phyloP scores from a whole-genome alignment of 805 yeast species.

The Suhomyces xylopsoci region DNA sequence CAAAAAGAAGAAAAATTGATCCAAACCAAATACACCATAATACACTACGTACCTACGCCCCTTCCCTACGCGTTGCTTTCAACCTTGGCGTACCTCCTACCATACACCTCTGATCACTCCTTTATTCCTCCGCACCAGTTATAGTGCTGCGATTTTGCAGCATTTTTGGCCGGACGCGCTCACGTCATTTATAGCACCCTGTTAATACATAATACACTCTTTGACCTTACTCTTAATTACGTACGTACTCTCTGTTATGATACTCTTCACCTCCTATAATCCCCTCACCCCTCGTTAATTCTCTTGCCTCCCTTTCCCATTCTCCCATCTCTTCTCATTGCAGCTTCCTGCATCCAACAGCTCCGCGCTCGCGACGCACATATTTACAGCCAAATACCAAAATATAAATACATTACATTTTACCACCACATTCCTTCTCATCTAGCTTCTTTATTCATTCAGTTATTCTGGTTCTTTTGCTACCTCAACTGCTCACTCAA shows the following conservation, averaged over 20 bases:
- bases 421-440: background rate
- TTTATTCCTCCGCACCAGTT: background rate
- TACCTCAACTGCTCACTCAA: background rate
- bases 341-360: background rate
- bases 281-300: too few species aligned
- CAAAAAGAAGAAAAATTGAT: constrained; percentile 19
- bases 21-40: background rate
- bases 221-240: too few species aligned
- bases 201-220: background rate
- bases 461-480: background rate
- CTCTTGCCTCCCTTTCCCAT: too few species aligned
- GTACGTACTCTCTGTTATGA: too few species aligned
- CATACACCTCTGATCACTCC: background rate
- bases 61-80: background rate
- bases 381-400: background rate
- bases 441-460: background rate
- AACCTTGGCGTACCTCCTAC: background rate
- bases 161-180: background rate
- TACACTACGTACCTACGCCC: background rate
- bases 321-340: background rate
- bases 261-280: too few species aligned
- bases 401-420: background rate
- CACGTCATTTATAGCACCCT: background rate
- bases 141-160: background rate
- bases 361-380: background rate